These are phyloP conservation scores for Globisporangium emineosum DNA, from an alignment of 352 stramenopile species.

Conservation along the genomic window DNA sequence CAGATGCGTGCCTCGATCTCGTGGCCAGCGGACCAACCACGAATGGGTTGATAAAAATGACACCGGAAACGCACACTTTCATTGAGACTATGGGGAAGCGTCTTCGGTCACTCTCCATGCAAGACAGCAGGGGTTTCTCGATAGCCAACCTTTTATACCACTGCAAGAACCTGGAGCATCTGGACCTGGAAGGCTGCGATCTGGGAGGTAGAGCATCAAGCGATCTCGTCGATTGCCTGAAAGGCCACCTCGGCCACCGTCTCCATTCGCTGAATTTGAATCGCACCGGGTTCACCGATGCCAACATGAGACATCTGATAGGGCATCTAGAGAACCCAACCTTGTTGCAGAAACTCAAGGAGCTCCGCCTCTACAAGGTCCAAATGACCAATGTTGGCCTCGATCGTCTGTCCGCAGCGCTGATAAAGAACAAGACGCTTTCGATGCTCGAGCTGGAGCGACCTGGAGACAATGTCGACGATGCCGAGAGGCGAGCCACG, in stretches of 20 bases:
- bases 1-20: neutral
- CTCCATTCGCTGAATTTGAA: neutral
- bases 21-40: neutral
- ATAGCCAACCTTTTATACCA: neutral
- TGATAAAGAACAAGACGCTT: neutral
- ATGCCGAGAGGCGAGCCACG: neutral
- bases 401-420: neutral
- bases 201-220: neutral
- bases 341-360: neutral
- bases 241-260: neutral
- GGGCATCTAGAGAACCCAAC: neutral
- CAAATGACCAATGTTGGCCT: neutral
- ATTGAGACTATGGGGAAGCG: neutral
- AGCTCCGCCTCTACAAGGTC: neutral
- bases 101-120: neutral
- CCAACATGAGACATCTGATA: neutral
- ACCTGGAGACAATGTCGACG: neutral
- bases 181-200: neutral
- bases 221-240: neutral
- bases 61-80: neutral
- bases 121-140: neutral
- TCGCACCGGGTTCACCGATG: neutral
- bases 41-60: neutral
- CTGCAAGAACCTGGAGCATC: neutral
- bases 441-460: neutral